A percentile compares a stretch with the other conserved stretches of the same genome.
These are phyloP conservation scores for Lupinus albus DNA, from an alignment of 306 rosid genomes.

Conservation along the genomic window DNA sequence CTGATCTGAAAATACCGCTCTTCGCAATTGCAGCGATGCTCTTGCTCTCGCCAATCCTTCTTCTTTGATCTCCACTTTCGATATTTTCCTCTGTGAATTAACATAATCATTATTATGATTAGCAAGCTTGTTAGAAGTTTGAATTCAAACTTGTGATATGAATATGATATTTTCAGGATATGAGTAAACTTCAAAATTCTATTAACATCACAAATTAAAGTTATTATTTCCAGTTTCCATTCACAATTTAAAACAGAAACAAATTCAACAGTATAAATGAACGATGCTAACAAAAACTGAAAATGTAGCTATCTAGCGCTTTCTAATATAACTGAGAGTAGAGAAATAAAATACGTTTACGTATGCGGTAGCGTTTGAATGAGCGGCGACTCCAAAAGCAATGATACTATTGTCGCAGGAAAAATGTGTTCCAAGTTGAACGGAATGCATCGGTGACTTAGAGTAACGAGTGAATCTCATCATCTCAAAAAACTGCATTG, in stretches of 20 bases:
- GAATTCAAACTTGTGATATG: no score
- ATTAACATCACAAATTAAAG: no score
- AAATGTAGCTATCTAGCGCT: neutral
- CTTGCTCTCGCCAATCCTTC: slow-evolving; percentile 45
- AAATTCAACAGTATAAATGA: neutral
- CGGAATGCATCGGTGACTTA: neutral
- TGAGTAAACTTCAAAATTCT: no score
- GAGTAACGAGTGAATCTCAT: neutral
- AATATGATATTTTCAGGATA: no score
- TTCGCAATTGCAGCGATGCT: slow-evolving; percentile 44
- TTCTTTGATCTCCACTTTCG: slow-evolving; percentile 22
- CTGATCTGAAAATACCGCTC: neutral
- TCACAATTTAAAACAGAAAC: neutral
- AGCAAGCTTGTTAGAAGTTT: no score
- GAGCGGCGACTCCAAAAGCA: slow-evolving; percentile 20
- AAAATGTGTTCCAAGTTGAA: slow-evolving; percentile 14
- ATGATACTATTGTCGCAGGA: slow-evolving; percentile 1
- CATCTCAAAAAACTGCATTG: neutral
- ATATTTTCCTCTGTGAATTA: slow-evolving; percentile 30
- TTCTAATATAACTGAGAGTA: neutral
- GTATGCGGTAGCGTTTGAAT: slow-evolving; percentile 23
- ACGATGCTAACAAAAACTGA: neutral
- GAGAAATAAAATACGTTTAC: slow-evolving; percentile 11
- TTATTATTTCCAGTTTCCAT: no score
- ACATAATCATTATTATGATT: neutral